A percentile compares a stretch with the other conserved stretches of the same genome.
Evolutionary conservation across 140 eudicot species (phyloP).

Genomic region (Erigeron philadelphicus): DNA sequence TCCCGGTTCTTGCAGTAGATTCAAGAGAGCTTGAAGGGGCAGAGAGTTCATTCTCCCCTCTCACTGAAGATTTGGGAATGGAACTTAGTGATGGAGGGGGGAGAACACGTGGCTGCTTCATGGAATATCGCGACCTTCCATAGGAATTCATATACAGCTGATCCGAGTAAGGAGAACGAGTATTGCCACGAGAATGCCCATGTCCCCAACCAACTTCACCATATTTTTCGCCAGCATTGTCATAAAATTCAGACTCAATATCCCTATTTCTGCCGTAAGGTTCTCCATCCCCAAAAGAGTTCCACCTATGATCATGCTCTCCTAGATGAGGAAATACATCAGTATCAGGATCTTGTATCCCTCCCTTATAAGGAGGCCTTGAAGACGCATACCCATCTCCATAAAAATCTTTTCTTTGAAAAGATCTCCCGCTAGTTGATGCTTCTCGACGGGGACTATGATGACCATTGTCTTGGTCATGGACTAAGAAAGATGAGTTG

Average conservation of each 20-base stretch:
- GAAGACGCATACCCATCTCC: conserved; percentile 59
- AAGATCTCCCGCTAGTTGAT: conserved; percentile 47
- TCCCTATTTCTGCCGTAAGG: conserved; percentile 43
- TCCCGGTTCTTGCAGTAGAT: conserved; percentile 41
- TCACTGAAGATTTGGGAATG: conserved; percentile 45
- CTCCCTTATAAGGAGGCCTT: conserved; percentile 45
- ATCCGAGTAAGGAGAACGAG: conserved; percentile 44
- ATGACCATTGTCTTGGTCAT: conserved; percentile 59
- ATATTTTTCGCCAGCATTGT: conserved; percentile 43
- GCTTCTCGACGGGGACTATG: conserved; percentile 59
- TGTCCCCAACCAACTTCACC: conserved; percentile 67
- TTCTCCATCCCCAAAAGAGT: conserved; percentile 49
- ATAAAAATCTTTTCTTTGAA: conserved; percentile 52
- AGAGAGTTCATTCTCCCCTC: conserved; percentile 49
- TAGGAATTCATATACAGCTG: conserved; percentile 56
- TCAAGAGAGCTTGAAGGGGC: conserved; percentile 55
- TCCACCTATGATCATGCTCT: conserved; percentile 63
- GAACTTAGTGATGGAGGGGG: conserved; percentile 73
- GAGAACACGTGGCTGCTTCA: conserved; percentile 85
- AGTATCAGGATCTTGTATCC: conserved; percentile 38
- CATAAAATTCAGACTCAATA: conserved; percentile 48
- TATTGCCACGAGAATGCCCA: conserved; percentile 36
- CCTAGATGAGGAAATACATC: conserved; percentile 58
- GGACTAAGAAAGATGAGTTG: conserved; percentile 40
- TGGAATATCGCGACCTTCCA: conserved; percentile 70